phyloP scores from a whole-genome alignment of 1,284 basidiomycete genomes.

The Puccinia novopanici region DNA sequence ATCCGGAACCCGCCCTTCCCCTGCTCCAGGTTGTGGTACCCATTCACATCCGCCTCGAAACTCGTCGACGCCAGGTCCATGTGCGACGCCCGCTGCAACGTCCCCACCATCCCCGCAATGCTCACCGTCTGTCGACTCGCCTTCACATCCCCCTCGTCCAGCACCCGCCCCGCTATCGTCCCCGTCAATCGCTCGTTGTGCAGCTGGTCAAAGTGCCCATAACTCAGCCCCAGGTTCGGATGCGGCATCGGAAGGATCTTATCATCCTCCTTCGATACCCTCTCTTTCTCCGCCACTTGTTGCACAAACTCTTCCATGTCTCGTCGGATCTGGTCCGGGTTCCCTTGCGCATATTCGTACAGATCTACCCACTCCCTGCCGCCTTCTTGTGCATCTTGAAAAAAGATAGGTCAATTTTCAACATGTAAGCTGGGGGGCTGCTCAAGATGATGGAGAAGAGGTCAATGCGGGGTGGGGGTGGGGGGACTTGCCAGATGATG shows the following conservation, averaged over 20 bases:
- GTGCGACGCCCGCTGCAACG: constrained; percentile 40
- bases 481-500: not conserved
- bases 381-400: not conserved
- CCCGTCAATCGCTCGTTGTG: constrained; percentile 48
- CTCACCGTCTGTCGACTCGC: constrained; percentile 44
- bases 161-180: constrained; percentile 42
- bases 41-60: constrained; percentile 46
- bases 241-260: constrained; percentile 43
- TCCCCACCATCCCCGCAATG: constrained; percentile 42
- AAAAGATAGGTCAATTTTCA: not conserved
- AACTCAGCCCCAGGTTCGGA: constrained; percentile 48
- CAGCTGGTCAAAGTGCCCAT: constrained; percentile 48
- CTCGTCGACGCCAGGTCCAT: constrained; percentile 45
- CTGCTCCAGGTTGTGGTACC: constrained; percentile 49
- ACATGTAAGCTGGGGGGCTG: not conserved
- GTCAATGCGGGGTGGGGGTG: not conserved
- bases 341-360: constrained; percentile 45
- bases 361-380: constrained; percentile 12
- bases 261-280: constrained; percentile 13
- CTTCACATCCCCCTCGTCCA: constrained; percentile 45
- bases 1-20: constrained; percentile 48
- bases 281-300: constrained; percentile 11
- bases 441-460: not conserved
- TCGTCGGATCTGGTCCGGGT: constrained; percentile 44
- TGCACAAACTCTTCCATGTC: constrained; percentile 49